Base-by-base conservation (phyloP, 1,284 basidiomycete genomes). In the Cryptococcus deneoformans region DNA sequence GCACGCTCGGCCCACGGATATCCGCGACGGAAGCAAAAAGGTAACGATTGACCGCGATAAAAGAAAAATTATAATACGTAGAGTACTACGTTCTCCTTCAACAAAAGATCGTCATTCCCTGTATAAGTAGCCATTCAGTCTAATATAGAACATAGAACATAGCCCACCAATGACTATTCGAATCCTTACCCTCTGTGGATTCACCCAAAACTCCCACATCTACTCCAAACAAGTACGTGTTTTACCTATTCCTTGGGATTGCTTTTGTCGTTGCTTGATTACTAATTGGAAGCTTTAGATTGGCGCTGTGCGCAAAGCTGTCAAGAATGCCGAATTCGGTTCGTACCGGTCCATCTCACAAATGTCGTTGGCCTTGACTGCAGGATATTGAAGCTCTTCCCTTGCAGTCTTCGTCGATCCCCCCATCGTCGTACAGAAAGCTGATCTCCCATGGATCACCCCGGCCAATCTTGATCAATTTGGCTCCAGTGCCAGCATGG, bases 131-230 rank as follows among this genome's bases (percentile, higher is more conserved):
- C 20, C 20, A 20, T 20, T 20, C 20, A 20, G 20, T 20, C 20
- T 20, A 20, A 20, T 20, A 20, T 20, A 20, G 20, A 20, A 20
- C 20, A 20, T 20, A 20, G 20, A 20, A 20, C 20, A 20, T 20
- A 20, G 20, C 20, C 2, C 20, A 1, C 20, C 20, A 20, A 63
- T 63, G 62, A 29, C 66, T 4, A 54, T 70, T 40, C 66, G 73
- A 52, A 64, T 76, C 29, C 62, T 75, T 57, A 61, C 68, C 14
- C 61, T 77, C 12, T 66, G 65, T 61, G 92, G 91, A 20, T 90
- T 88, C 72, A 85, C 89, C 5, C 91, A 93, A 74, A 92, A 89
- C 66, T 87, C 85, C 4, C 79, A 68, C 52, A 87, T 91, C 64
- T 88, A 92, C 77, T 86, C 82, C 70, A 92, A 89, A 79, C 83